Percentiles rank a stretch among this genome's conserved stretches.
Evolutionary conservation across 2,329 filamentous ascomycete species (phyloP).

Genomic region (Ophiostoma fasciatum): DNA sequence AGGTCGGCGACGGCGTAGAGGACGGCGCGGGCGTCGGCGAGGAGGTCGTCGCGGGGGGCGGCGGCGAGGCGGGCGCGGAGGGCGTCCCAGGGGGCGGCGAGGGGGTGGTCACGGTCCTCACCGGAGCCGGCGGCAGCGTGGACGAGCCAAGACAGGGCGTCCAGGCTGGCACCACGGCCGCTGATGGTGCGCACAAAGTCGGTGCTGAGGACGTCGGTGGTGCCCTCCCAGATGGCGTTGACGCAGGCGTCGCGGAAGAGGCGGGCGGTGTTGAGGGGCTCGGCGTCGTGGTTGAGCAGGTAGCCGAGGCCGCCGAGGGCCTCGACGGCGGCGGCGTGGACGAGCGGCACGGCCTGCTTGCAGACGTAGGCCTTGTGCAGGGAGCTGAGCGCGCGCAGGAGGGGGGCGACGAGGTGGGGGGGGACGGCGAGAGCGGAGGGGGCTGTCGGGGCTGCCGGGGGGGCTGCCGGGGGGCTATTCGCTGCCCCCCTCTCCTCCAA

Average conservation of each 20-base stretch:
- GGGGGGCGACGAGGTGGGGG: conserved; percentile 20
- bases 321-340: conserved; percentile 46
- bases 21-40: conserved; percentile 30
- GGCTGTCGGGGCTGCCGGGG: conserved; percentile 3
- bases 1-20: conserved; percentile 29
- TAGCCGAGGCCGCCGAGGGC: conserved; percentile 52
- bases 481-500: conserved; percentile 24
- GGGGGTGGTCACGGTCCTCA: background rate
- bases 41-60: conserved; percentile 22
- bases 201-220: conserved; percentile 52
- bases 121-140: background rate
- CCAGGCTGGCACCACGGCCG: conserved; percentile 24
- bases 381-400: conserved; percentile 44
- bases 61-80: conserved; percentile 23
- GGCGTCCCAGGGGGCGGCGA: conserved; percentile 23
- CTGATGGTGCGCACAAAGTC: conserved; percentile 34
- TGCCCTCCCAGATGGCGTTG: conserved; percentile 47
- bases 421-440: conserved; percentile 13
- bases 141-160: conserved; percentile 29
- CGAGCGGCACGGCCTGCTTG: conserved; percentile 30
- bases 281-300: conserved; percentile 43
- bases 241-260: conserved; percentile 51
- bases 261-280: conserved; percentile 50
- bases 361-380: conserved; percentile 44
- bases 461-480: no score